These are phyloP conservation scores for Hymenoscyphus scutula DNA, from an alignment of 2,329 filamentous ascomycete species.

Conservation along the genomic window DNA sequence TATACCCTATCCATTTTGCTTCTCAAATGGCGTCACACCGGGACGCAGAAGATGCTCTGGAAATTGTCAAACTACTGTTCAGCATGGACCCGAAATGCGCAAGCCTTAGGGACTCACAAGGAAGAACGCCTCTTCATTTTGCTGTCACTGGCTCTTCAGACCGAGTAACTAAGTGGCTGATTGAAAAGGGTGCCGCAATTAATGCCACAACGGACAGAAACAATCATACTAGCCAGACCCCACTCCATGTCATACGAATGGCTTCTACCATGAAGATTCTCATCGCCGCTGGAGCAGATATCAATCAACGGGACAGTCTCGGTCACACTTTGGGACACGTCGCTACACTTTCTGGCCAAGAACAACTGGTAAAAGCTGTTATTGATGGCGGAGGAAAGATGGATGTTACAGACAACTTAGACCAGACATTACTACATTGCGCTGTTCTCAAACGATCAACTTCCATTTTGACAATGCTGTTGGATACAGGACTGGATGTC, in stretches of 20 bases:
- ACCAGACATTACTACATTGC: neutral
- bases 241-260: neutral
- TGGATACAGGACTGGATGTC: neutral
- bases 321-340: neutral
- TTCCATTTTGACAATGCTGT: neutral
- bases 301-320: neutral
- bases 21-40: conserved; percentile 1
- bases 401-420: neutral
- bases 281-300: neutral
- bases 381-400: neutral
- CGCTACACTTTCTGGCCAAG: conserved; percentile 1
- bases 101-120: neutral
- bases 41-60: neutral
- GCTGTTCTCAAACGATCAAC: conserved; percentile 8
- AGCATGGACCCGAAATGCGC: neutral
- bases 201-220: neutral
- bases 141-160: neutral
- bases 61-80: neutral
- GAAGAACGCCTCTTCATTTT: conserved; percentile 2
- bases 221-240: neutral
- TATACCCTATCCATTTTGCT: neutral
- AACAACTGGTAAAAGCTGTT: neutral
- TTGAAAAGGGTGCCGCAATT: neutral
- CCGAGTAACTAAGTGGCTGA: neutral
- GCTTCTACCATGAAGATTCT: neutral